Evolutionary conservation across 163 green algal genomes (phyloP), one percentile per base, ranked within the genome.

Genomic region (Coccomyxa subellipsoidea): DNA sequence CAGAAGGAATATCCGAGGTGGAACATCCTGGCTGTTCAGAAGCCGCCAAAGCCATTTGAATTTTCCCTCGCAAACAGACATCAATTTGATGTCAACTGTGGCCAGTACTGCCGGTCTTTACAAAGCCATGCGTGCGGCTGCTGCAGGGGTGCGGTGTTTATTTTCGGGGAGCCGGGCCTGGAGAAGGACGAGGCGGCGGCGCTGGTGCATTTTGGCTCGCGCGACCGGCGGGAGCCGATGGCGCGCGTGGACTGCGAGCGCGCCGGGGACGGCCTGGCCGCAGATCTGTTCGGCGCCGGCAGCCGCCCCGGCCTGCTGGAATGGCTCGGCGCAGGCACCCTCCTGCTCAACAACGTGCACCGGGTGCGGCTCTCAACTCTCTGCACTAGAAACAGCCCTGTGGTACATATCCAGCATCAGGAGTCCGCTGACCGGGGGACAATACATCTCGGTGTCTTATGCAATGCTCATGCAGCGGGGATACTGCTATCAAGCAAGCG

Each of bases 91-190:
- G n/a, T n/a, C n/a, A n/a, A n/a, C n/a, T n/a, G n/a, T n/a, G n/a
- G n/a, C n/a, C n/a, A n/a, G n/a, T n/a, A n/a, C n/a, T n/a, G n/a
- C n/a, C n/a, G n/a, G n/a, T n/a, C n/a, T n/a, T n/a, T n/a, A n/a
- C n/a, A n/a, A n/a, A 38, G 18, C 31, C 32, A 39, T 4, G 18
- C 32, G 25, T 38, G 70, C 31, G 31, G 23, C 31, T 38, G 39
- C 15, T 37, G 71, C 87, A 91, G 91, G 79, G 38, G 59, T 0
- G 85, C 90, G 0, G 85, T 93, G 31, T 79, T 95, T 7, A 77
- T 96, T 0, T 94, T 95, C 81, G 92, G 92, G 0, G 92, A 96
- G 89, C 90, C 90, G 10, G 92, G 92, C 0, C 82, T 95, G 69
- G 69, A 91, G 59, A 96, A 96, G 84, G 85, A 89, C 78, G 93